Evolutionary conservation across 225 moss, liverwort and hornwort genomes (phyloP), one percentile per base, ranked within the genome.

Genomic region (Pleurozium schreberi): DNA sequence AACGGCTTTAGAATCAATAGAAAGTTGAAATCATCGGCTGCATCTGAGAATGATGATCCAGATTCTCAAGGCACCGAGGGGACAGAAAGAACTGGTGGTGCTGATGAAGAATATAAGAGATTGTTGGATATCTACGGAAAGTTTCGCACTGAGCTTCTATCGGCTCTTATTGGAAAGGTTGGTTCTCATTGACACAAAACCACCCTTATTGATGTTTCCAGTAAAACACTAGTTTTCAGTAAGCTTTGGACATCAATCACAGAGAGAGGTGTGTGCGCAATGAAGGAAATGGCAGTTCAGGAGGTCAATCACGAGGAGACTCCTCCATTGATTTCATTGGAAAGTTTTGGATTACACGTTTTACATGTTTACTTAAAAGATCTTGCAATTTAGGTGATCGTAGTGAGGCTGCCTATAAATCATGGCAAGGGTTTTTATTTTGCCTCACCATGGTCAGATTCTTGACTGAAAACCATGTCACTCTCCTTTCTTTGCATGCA

Each of bases 101-200:
- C 90, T 84, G 94, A 91, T 76, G 90, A 87, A 82, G 92, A 93
- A n/a, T 88, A 89, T 86, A 91, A 87, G 69, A 88, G 90, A 74
- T 85, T 95, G 87, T 73, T 96, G 83, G 88, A 91, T 31, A 85
- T 88, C 18, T 96, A 94, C 65, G 91, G 91, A 69, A 85, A 90
- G 53, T 92, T 92, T 58, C 91, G 96, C 53, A 74, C 88, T 63
- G 92, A 80, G 23, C 38, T 87, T 64, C 85, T 96, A 66, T 89
- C 90, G 57, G 87, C 89, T 47, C 91, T 96, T 68, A 90, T 94
- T 83, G 94, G 95, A 90, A 84, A 96, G 95, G 96, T 95, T 82
- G 34, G 34, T 67, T 86, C 58, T 88, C 47, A 67, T 85, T 20
- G 25, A 57, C 90, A 12, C 69, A n/a, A 62, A 45, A 59, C 49